A percentile compares a stretch with the other conserved stretches of the same genome.
Evolutionary conservation across 495 filamentous ascomycete species (phyloP).

Genomic region (Trichoderma erinaceum): DNA sequence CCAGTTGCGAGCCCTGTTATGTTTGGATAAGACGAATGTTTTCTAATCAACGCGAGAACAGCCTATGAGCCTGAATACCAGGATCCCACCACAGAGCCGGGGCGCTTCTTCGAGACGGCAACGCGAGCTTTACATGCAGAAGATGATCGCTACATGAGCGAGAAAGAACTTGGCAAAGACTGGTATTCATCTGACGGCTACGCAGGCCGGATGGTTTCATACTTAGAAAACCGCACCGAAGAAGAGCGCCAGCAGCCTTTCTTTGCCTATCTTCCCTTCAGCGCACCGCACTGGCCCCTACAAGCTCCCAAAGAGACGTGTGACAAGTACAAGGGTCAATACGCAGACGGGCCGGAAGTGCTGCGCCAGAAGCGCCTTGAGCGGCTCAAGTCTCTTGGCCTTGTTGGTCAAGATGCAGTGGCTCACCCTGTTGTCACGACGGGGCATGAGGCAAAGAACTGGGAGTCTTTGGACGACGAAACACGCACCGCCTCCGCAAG

Average conservation of each 20-base stretch:
- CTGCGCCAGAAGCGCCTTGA: slow-evolving; percentile 46
- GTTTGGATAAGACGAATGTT: neutral
- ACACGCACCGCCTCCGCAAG: slow-evolving; percentile 31
- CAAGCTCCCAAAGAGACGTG: slow-evolving; percentile 50
- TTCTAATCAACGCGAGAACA: slow-evolving; percentile 27
- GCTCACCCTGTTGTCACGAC: slow-evolving; percentile 49
- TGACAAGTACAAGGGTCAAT: slow-evolving; percentile 48
- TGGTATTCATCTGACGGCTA: slow-evolving; percentile 54
- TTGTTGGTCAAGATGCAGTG: slow-evolving; percentile 45
- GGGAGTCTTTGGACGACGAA: slow-evolving; percentile 44
- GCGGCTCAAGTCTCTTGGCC: slow-evolving; percentile 46
- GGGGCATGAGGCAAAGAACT: slow-evolving; percentile 37
- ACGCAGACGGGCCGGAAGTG: slow-evolving; percentile 51
- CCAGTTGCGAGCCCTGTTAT: slow-evolving; percentile 30
- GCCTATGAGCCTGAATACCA: slow-evolving; percentile 27
- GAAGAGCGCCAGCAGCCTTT: slow-evolving; percentile 47
- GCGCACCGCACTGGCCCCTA: slow-evolving; percentile 57
- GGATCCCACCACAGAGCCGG: slow-evolving; percentile 23
- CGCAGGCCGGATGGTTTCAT: slow-evolving; percentile 47
- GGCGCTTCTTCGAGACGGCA: slow-evolving; percentile 5
- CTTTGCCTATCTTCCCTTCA: slow-evolving; percentile 56
- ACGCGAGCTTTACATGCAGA: slow-evolving; percentile 45
- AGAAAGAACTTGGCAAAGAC: slow-evolving; percentile 38
- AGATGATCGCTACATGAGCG: slow-evolving; percentile 38
- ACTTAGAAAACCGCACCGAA: slow-evolving; percentile 47